Percentiles rank a stretch among this genome's conserved stretches.
Conservation (phyloP, 257 asterid genomes). For the Leonotis leonurus region DNA sequence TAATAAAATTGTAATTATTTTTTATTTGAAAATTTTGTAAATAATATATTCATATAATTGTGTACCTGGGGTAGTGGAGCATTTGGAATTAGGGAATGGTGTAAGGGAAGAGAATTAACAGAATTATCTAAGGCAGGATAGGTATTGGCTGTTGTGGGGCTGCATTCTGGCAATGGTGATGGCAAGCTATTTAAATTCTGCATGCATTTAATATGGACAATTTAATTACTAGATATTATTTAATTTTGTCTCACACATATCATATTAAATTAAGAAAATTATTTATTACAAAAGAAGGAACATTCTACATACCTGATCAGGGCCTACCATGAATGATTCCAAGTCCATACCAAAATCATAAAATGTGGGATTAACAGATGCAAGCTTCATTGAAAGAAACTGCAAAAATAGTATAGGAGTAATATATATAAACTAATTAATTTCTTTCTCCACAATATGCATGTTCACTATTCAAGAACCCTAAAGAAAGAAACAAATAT, state of each 20-base stretch:
- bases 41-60: not conserved
- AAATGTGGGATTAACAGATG: slow-evolving; percentile 56
- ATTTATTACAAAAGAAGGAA: not conserved
- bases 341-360: slow-evolving; percentile 71
- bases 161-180: slow-evolving; percentile 22
- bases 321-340: slow-evolving; percentile 48
- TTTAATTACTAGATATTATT: not conserved
- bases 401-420: slow-evolving; percentile 14
- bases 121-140: slow-evolving; percentile 32
- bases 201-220: slow-evolving; percentile 19
- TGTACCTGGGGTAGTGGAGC: slow-evolving; percentile 23
- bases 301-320: slow-evolving; percentile 55
- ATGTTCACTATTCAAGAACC: no score
- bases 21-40: not conserved
- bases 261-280: not conserved
- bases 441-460: not conserved
- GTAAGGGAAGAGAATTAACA: slow-evolving; percentile 30
- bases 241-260: not conserved
- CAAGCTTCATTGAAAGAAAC: slow-evolving; percentile 92
- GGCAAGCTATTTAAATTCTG: slow-evolving; percentile 40
- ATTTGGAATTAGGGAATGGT: slow-evolving; percentile 33
- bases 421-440: not conserved
- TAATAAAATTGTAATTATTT: not conserved
- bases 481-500: no score
- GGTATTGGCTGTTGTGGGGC: slow-evolving; percentile 31